Conservation (phyloP, 345 rosid species). For the Bretschneidera sinensis region DNA sequence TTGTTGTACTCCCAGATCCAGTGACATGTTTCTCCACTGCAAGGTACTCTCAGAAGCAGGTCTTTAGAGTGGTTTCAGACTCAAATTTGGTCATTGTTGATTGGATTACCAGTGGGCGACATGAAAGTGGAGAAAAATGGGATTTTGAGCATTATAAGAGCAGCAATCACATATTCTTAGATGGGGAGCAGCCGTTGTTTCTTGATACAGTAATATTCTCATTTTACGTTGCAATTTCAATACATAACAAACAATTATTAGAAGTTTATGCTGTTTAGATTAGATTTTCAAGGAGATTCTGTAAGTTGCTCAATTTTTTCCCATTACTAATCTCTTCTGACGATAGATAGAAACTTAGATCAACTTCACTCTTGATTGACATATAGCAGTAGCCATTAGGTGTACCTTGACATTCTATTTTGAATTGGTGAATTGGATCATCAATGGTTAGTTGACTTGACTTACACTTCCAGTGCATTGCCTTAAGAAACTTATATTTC, state of each 20-base stretch:
- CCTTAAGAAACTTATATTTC: not conserved
- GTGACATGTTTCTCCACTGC: constrained; percentile 92
- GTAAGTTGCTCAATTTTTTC: not conserved
- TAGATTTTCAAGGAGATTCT: not conserved
- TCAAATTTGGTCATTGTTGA: constrained; percentile 78
- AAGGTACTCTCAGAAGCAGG: constrained; percentile 81
- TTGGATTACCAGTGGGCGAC: constrained; percentile 96
- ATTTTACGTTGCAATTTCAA: not conserved
- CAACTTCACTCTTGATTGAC: not conserved
- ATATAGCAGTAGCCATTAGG: not conserved
- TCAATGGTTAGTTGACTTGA: not conserved
- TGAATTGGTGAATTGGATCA: too few species aligned
- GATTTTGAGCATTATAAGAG: constrained; percentile 78
- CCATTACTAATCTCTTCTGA: not conserved
- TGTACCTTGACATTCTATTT: not conserved
- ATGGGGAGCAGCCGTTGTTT: constrained; percentile 57
- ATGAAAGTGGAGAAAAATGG: constrained; percentile 90
- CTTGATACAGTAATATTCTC: constrained; percentile 60
- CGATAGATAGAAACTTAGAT: not conserved
- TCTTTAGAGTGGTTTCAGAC: constrained; percentile 55
- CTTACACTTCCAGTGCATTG: not conserved
- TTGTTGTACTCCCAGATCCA: constrained; percentile 82
- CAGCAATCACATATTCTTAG: constrained; percentile 61
- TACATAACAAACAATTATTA: not conserved
- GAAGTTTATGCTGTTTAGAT: not conserved